Evolutionary conservation across 306 rosid genomes (phyloP).

Genomic region (Carpinus viminea): DNA sequence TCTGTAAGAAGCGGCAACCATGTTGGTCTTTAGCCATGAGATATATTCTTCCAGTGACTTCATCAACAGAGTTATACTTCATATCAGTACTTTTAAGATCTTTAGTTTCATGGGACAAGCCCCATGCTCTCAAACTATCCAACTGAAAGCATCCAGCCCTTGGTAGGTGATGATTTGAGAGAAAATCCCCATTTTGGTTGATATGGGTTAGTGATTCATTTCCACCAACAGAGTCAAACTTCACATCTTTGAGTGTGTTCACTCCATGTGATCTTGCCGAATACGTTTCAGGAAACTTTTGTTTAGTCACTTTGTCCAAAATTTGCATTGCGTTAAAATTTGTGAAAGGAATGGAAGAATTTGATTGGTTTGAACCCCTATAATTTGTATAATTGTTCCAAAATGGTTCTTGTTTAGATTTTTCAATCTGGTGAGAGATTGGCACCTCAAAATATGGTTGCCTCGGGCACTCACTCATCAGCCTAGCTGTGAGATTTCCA

Average conservation of each 20-base stretch:
- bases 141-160: conserved; percentile 14
- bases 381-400: conserved; percentile 30
- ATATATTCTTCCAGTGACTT: conserved; percentile 41
- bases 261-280: conserved; percentile 36
- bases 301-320: conserved; percentile 36
- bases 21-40: conserved; percentile 62
- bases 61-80: conserved; percentile 49
- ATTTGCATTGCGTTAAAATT: conserved; percentile 28
- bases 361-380: conserved; percentile 31
- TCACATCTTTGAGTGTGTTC: conserved; percentile 29
- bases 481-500: conserved; percentile 29
- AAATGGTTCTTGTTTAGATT: conserved; percentile 30
- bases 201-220: conserved; percentile 35
- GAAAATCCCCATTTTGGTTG: conserved; percentile 31
- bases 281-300: conserved; percentile 38
- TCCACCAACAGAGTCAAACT: conserved; percentile 34
- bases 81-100: conserved; percentile 26
- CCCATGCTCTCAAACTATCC: conserved; percentile 30
- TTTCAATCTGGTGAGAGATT: conserved; percentile 35
- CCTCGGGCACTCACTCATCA: conserved; percentile 22
- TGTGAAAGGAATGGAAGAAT: conserved; percentile 26
- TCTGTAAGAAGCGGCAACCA: conserved; percentile 66
- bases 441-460: conserved; percentile 41
- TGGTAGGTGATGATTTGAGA: conserved; percentile 26
- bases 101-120: conserved; percentile 10